phyloP scores from a whole-genome alignment of 352 stramenopile genomes.

The Phytophthora cryptogea region DNA sequence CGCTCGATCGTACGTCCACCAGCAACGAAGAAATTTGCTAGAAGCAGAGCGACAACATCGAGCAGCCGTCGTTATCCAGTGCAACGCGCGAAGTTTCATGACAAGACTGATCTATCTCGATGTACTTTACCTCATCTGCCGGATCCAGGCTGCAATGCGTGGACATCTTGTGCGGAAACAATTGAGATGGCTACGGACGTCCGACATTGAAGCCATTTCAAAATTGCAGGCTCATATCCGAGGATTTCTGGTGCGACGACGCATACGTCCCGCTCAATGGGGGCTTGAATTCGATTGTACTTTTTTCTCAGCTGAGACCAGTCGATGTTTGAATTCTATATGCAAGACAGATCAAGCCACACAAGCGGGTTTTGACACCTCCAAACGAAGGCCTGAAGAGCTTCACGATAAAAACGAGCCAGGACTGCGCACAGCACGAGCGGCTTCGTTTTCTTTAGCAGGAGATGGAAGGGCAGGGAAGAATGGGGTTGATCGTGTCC shows the following conservation, averaged over 20 bases:
- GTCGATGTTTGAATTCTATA: conserved; percentile 1
- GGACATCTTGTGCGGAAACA: conserved; percentile 65
- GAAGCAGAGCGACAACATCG: conserved; percentile 23
- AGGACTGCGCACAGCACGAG: conserved; percentile 6
- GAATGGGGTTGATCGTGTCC: conserved; percentile 6
- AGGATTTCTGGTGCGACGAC: conserved; percentile 34
- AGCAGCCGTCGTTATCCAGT: conserved; percentile 60
- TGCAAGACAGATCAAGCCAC: conserved; percentile 5
- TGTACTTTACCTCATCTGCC: conserved; percentile 78
- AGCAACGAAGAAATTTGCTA: conserved; percentile 11
- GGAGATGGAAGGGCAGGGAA: conserved; percentile 3
- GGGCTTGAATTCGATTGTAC: background rate
- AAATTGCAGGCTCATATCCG: conserved; percentile 55
- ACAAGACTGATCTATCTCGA: conserved; percentile 83
- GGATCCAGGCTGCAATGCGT: conserved; percentile 74
- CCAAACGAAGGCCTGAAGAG: conserved; percentile 1
- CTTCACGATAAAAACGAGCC: background rate
- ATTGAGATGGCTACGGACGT: conserved; percentile 49
- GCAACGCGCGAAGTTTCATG: conserved; percentile 53
- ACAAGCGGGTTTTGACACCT: conserved; percentile 5
- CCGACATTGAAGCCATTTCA: conserved; percentile 50
- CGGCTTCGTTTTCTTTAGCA: conserved; percentile 17
- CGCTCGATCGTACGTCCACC: conserved; percentile 22
- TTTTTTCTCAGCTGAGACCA: background rate
- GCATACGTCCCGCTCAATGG: conserved; percentile 4